These are phyloP conservation scores for Choanephora cucurbitarum DNA, from an alignment of 371 early-diverging fungal genomes.

Conservation along the genomic window DNA sequence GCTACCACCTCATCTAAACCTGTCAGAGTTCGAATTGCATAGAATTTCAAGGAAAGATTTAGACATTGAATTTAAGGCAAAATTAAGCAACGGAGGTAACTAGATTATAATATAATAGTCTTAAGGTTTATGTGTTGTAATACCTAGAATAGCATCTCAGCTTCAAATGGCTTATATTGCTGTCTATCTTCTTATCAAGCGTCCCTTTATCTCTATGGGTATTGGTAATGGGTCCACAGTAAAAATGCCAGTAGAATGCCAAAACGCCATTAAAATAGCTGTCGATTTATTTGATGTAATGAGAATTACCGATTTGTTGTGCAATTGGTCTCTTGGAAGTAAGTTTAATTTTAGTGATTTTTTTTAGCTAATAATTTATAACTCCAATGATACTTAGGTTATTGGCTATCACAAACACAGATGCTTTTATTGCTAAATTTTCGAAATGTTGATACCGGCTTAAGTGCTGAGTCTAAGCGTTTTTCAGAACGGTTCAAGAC, in stretches of 20 bases:
- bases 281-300: conserved; percentile 27
- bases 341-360: conserved; percentile 5
- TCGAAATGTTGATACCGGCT: conserved; percentile 14
- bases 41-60: conserved; percentile 18
- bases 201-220: conserved; percentile 29
- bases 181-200: conserved; percentile 23
- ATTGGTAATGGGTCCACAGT: conserved; percentile 7
- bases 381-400: conserved; percentile 11
- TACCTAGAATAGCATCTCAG: conserved; percentile 24
- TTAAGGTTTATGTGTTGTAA: neutral
- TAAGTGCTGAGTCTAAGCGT: conserved; percentile 20
- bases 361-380: neutral
- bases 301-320: conserved; percentile 17
- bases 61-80: conserved; percentile 13
- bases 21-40: conserved; percentile 24
- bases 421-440: conserved; percentile 29
- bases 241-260: conserved; percentile 25
- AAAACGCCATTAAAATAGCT: conserved; percentile 16
- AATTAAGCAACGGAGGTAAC: conserved; percentile 40
- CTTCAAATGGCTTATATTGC: conserved; percentile 27
- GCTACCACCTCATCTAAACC: conserved; percentile 22
- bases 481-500: conserved; percentile 17
- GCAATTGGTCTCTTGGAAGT: conserved; percentile 40
- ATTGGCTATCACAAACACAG: conserved; percentile 26
- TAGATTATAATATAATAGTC: neutral